phyloP scores from a whole-genome alignment of 192 early-diverging fungal genomes.

The Coemansia sp. region DNA sequence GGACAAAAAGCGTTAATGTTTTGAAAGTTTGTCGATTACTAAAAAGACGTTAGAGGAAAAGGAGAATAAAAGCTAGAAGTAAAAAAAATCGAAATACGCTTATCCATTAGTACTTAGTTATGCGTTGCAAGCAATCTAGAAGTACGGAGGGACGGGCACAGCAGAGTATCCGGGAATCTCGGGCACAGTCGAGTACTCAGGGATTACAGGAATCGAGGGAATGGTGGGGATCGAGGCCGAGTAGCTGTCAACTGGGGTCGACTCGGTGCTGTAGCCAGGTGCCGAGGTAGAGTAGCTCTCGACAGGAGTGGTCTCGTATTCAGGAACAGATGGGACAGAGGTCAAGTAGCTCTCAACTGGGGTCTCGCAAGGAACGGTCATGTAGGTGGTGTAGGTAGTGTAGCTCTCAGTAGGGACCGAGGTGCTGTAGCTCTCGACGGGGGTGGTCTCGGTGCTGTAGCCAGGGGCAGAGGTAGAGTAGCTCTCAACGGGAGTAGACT shows the following conservation, averaged over 20 bases:
- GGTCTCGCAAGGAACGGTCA: neutral
- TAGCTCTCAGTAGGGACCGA: slow-evolving; percentile 11
- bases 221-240: neutral
- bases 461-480: neutral
- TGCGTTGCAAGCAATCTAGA: neutral
- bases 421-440: neutral
- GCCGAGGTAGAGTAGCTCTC: slow-evolving; percentile 12
- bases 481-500: neutral
- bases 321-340: neutral
- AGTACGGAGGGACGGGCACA: no score
- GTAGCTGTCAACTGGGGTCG: no score
- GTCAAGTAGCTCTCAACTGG: slow-evolving; percentile 13
- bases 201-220: neutral
- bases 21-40: no score
- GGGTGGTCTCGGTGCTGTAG: neutral
- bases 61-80: neutral
- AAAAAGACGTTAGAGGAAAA: no score
- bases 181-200: slow-evolving; percentile 9
- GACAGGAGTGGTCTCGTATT: neutral
- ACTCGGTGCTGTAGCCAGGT: neutral
- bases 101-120: neutral
- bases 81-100: neutral
- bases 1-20: no score
- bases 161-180: neutral
- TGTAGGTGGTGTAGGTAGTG: neutral